Evolutionary conservation across 768 basidiomycete genomes (phyloP).

Genomic region (Suillus brevipes): DNA sequence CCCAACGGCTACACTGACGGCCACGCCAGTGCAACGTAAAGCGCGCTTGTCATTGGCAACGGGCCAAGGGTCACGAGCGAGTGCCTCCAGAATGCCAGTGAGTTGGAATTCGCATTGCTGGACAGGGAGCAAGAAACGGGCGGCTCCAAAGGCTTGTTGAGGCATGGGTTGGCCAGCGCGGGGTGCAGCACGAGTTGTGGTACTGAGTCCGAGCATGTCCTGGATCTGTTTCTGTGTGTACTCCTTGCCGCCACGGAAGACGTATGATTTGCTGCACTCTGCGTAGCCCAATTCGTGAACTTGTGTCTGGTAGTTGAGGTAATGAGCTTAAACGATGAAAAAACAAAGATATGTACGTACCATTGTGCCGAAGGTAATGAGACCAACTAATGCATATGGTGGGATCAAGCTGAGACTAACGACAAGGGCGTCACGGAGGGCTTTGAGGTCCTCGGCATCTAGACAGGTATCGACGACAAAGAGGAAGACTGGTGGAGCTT

Average conservation of each 20-base stretch:
- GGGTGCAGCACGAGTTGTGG: constrained; percentile 75
- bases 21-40: constrained; percentile 92
- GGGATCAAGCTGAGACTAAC: constrained; percentile 92
- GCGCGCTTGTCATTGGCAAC: constrained; percentile 94
- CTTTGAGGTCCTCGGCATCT: constrained; percentile 94
- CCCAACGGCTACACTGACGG: constrained; percentile 90
- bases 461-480: constrained; percentile 98
- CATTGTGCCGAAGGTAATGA: constrained; percentile 89
- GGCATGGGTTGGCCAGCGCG: constrained; percentile 84
- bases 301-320: constrained; percentile 64
- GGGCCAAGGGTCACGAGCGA: constrained; percentile 94
- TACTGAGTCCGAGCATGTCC: constrained; percentile 87
- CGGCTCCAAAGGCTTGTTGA: constrained; percentile 77
- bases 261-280: constrained; percentile 97
- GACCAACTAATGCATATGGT: constrained; percentile 90
- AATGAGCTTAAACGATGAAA: not conserved
- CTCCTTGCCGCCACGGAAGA: constrained; percentile 98
- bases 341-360: not conserved
- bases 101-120: constrained; percentile 95
- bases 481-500: constrained; percentile 93
- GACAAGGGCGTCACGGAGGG: constrained; percentile 91
- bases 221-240: constrained; percentile 95
- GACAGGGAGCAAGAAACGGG: constrained; percentile 89
- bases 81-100: constrained; percentile 85
- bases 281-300: constrained; percentile 97